phyloP scores from a whole-genome alignment of 192 early-diverging fungal species.

The Oehlia diaphana region DNA sequence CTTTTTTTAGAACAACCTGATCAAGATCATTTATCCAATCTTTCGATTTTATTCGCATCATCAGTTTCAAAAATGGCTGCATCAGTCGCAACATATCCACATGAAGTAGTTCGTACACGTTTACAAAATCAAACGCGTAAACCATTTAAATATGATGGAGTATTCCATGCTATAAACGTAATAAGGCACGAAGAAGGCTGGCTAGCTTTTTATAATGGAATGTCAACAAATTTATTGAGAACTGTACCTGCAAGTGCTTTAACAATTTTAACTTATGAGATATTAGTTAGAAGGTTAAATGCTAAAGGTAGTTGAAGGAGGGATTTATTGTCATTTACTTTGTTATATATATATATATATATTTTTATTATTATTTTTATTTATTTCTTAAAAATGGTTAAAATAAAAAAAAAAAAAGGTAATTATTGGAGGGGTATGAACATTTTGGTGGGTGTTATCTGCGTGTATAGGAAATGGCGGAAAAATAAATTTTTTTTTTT shows the following conservation, averaged over 20 bases:
- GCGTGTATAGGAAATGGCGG: too few species aligned
- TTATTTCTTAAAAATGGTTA: neutral
- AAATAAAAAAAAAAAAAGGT: neutral
- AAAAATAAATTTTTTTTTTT: too few species aligned
- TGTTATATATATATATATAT: neutral
- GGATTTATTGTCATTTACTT: neutral
- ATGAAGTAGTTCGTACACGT: slow-evolving; percentile 93
- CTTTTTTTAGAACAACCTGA: slow-evolving; percentile 34
- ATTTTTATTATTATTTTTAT: neutral
- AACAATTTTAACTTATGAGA: slow-evolving; percentile 87
- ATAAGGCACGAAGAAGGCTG: slow-evolving; percentile 80
- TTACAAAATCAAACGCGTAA: slow-evolving; percentile 82
- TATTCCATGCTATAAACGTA: slow-evolving; percentile 71
- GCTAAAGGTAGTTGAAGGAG: neutral
- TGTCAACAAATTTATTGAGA: slow-evolving; percentile 82
- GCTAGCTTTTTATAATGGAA: slow-evolving; percentile 83
- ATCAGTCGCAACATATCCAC: slow-evolving; percentile 88
- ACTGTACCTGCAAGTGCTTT: slow-evolving; percentile 88
- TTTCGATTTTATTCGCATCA: slow-evolving; percentile 75
- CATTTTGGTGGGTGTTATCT: neutral
- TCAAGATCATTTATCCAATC: slow-evolving; percentile 40
- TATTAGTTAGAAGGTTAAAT: slow-evolving; percentile 66
- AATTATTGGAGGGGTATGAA: neutral
- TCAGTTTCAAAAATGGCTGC: slow-evolving; percentile 89
- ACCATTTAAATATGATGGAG: slow-evolving; percentile 79